phyloP scores from a whole-genome alignment of 345 rosid species.

The Boechera stricta region DNA sequence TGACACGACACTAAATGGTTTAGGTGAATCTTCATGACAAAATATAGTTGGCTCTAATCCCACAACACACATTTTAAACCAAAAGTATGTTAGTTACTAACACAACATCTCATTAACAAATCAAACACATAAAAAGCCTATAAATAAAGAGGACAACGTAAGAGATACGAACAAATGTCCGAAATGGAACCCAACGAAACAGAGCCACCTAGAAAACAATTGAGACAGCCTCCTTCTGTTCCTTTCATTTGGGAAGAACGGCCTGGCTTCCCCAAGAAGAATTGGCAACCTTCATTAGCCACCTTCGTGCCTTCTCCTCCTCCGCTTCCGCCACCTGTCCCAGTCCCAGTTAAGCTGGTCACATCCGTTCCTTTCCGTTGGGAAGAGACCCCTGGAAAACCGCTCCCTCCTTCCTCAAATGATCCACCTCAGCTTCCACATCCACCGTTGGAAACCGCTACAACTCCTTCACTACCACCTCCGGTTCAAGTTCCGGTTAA shows the following conservation, averaged over 20 bases:
- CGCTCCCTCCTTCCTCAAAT: constrained; percentile 48
- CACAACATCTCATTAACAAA: constrained; percentile 33
- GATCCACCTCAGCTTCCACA: constrained; percentile 33
- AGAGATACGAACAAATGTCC: constrained; percentile 22
- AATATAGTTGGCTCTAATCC: constrained; percentile 41
- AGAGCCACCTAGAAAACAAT: constrained; percentile 47
- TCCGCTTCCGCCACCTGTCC: constrained; percentile 42
- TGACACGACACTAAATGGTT: constrained; percentile 46
- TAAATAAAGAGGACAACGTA: constrained; percentile 14
- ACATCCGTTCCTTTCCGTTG: constrained; percentile 75
- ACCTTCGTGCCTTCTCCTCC: constrained; percentile 45
- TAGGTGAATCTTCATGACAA: constrained; percentile 36
- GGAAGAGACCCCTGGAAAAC: constrained; percentile 82
- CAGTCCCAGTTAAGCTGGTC: constrained; percentile 61
- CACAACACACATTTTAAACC: constrained; percentile 10
- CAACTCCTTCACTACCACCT: constrained; percentile 26
- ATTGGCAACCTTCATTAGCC: constrained; percentile 63
- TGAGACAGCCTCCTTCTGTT: constrained; percentile 71
- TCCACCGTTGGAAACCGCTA: constrained; percentile 27
- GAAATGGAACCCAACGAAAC: constrained; percentile 46
- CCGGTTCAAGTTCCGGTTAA: constrained; percentile 52
- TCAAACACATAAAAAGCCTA: constrained; percentile 1
- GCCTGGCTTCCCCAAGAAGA: constrained; percentile 77
- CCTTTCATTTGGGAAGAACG: constrained; percentile 88
- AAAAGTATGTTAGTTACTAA: constrained; percentile 32